A percentile compares a stretch with the other conserved stretches of the same genome.
phyloP scores from a whole-genome alignment of 2,329 filamentous ascomycete genomes.

The Exophiala lecanii-corni region DNA sequence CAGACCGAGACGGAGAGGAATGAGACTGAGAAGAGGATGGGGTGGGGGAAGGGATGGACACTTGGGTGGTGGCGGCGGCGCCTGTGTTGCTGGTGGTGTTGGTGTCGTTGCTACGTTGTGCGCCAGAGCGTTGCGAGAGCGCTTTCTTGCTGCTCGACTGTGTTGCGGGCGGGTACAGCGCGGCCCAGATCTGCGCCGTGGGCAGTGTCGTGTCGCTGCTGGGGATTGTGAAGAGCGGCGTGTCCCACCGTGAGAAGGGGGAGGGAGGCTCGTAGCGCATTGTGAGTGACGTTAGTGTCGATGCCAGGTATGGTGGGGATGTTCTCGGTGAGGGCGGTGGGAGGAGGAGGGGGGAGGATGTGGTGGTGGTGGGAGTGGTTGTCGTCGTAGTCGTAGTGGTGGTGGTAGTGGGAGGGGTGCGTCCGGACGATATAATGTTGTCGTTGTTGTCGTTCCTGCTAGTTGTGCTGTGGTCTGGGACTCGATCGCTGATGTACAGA shows the following conservation, averaged over 20 bases:
- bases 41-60: slow-evolving; percentile 18
- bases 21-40: slow-evolving; percentile 24
- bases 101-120: slow-evolving; percentile 15
- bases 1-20: slow-evolving; percentile 26
- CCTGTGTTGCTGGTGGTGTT: not conserved
- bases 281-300: slow-evolving; percentile 59
- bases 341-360: slow-evolving; percentile 3
- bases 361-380: not conserved
- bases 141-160: slow-evolving; percentile 25
- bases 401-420: not conserved
- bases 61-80: slow-evolving; percentile 22
- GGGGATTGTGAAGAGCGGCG: slow-evolving; percentile 59
- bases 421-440: no score
- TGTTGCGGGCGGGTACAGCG: slow-evolving; percentile 34
- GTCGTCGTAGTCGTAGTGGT: not conserved
- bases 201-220: slow-evolving; percentile 53
- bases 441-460: no score
- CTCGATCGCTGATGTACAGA: slow-evolving; percentile 21
- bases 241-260: slow-evolving; percentile 62
- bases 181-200: slow-evolving; percentile 57
- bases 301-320: slow-evolving; percentile 44
- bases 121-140: slow-evolving; percentile 8
- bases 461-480: not conserved
- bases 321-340: slow-evolving; percentile 26
- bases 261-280: slow-evolving; percentile 66